Conservation (phyloP, 2,329 filamentous ascomycete genomes). For the Dryadomyces sulphureus region DNA sequence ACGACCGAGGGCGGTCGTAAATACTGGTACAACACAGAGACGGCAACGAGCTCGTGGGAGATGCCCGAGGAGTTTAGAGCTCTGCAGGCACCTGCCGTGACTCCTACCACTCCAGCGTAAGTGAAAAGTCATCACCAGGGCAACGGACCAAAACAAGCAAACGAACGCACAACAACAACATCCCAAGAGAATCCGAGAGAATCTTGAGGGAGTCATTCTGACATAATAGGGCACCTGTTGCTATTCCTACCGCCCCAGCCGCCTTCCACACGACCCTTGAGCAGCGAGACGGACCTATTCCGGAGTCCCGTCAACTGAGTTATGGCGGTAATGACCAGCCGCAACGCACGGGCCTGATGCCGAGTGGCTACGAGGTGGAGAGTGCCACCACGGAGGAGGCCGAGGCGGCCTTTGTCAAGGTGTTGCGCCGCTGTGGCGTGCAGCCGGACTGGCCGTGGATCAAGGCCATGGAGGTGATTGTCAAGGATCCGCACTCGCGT, state of each 20-base stretch:
- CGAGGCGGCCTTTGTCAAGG: constrained; percentile 82
- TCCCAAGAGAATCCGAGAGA: too few relatives aligned
- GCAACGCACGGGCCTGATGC: constrained; percentile 43
- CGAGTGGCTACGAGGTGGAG: constrained; percentile 57
- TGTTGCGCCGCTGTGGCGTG: constrained; percentile 71
- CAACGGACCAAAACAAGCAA: too few relatives aligned
- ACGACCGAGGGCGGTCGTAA: constrained; percentile 72
- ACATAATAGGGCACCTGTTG: constrained; percentile 14
- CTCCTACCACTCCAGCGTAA: constrained; percentile 27
- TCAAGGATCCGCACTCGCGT: constrained; percentile 84
- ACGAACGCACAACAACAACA: too few relatives aligned
- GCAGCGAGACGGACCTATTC: constrained; percentile 16
- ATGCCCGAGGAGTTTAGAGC: constrained; percentile 80
- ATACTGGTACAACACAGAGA: constrained; percentile 92
- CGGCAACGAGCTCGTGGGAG: constrained; percentile 86
- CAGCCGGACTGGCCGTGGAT: constrained; percentile 91
- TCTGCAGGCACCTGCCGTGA: constrained; percentile 52
- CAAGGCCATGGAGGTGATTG: constrained; percentile 69
- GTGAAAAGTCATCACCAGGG: constrained; percentile 10
- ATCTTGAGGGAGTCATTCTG: too few relatives aligned
- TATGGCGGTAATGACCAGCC: background rate
- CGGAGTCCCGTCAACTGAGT: constrained; percentile 43
- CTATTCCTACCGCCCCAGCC: constrained; percentile 20
- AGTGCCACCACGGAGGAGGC: constrained; percentile 74
- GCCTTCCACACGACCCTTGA: constrained; percentile 9